Base-by-base conservation (phyloP, 148 eudicot genomes). In the Euryodendron excelsum region DNA sequence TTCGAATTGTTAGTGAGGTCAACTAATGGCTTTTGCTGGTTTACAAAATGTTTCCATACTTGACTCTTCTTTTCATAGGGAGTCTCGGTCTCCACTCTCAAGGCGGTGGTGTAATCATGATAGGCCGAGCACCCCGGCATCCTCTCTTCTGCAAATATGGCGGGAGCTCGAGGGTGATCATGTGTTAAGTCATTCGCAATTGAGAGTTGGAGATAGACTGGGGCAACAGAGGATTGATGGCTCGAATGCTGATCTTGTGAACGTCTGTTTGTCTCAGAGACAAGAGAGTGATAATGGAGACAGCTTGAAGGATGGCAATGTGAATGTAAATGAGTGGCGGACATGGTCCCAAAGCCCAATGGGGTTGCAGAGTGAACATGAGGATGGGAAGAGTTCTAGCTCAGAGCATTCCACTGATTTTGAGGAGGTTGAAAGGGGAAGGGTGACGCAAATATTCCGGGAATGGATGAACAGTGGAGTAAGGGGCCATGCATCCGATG, bases 91-190 rank as follows among this genome's bases (percentile, higher is more conserved):
- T 44, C 86, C 90, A 1, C 80, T 82, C 5, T 84, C 91, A 2
- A 80, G 86, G 77, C 76, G 61, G 27, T 75, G 79, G 78, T 86
- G 82, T 59, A 81, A 79, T 73, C 85, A 73, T 63, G 81, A 88
- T 52, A 76, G 84, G 87, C 75, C 85, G 9, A 80, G 87, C 82
- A 87, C 89, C 83, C 85, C 85, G 74, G 82, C 96, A 72, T 89
- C 92, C 80, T 86, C 90, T 23, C 79, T 93, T 75, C 80, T 89
- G 73, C 92, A 89, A 83, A 92, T 94, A 93, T 90, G 97, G 97
- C 85, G 89, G 68, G 93, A 93, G 73, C 86, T 93, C 36, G 98
- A 95, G 84, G 89, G 86, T 82, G 97, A 94, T 75, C 87, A 89
- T 59, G 79, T 78, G 56, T 77, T 87, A 78, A 80, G 73, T 78